Percentiles rank a stretch among this genome's conserved stretches.
phyloP scores from a whole-genome alignment of 2,329 filamentous ascomycete species.

The Cladophialophora yegresii region DNA sequence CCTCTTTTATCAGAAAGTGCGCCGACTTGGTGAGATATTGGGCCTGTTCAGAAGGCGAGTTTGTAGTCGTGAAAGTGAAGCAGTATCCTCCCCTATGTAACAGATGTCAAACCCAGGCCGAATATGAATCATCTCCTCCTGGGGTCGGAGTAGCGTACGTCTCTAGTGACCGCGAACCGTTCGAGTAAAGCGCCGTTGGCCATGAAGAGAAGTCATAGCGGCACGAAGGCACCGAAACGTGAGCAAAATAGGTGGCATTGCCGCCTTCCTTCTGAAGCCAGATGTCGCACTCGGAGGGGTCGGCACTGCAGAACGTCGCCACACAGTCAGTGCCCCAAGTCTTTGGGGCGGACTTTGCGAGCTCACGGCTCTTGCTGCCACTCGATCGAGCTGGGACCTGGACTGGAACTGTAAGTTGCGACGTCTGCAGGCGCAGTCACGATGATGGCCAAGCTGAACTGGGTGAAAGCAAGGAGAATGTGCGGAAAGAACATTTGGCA shows the following conservation, averaged over 20 bases:
- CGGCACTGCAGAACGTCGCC: neutral
- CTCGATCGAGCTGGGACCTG: neutral
- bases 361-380: constrained; percentile 9
- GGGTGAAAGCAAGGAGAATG: neutral
- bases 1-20: constrained; percentile 3
- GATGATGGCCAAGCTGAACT: neutral
- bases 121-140: neutral
- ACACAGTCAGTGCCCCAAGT: neutral
- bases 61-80: constrained; percentile 3
- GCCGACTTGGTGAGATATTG: constrained; percentile 2
- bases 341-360: no score
- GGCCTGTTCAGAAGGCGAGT: neutral
- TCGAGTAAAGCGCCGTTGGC: neutral
- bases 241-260: neutral
- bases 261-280: constrained; percentile 12
- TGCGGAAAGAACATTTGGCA: neutral
- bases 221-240: constrained; percentile 1
- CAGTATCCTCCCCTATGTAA: constrained; percentile 7
- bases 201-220: constrained; percentile 5
- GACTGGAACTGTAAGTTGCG: neutral
- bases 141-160: neutral
- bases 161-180: neutral
- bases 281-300: constrained; percentile 10
- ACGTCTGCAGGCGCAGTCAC: constrained; percentile 2
- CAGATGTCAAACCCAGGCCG: neutral